Conservation (phyloP, 352 stramenopile genomes). For the Phytopythium ostracodes region DNA sequence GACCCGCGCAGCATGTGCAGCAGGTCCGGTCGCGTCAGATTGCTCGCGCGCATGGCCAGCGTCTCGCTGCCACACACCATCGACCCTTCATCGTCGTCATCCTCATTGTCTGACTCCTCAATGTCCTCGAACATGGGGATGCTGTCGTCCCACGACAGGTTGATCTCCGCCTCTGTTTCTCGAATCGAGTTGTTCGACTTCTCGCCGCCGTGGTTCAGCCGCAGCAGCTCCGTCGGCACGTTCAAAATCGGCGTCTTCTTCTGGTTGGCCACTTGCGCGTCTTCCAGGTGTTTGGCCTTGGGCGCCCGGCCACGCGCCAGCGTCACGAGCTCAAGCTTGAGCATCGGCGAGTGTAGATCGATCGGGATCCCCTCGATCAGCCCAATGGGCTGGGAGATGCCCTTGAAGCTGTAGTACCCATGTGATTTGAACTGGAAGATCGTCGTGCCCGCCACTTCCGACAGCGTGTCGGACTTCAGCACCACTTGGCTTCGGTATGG, state of each 20-base stretch:
- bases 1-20: conserved; percentile 54
- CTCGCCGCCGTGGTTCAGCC: conserved; percentile 57
- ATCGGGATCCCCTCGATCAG: conserved; percentile 80
- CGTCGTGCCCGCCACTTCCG: conserved; percentile 41
- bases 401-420: conserved; percentile 84
- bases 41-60: conserved; percentile 42
- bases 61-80: conserved; percentile 45
- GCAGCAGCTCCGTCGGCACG: conserved; percentile 54
- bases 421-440: conserved; percentile 85
- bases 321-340: conserved; percentile 32
- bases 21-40: conserved; percentile 59
- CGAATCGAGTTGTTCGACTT: conserved; percentile 76
- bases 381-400: conserved; percentile 75
- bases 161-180: conserved; percentile 74
- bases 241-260: conserved; percentile 42
- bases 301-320: conserved; percentile 32
- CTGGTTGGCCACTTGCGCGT: conserved; percentile 35
- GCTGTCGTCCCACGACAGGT: conserved; percentile 66
- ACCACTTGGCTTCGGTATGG: conserved; percentile 35
- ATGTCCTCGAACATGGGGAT: conserved; percentile 74
- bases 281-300: conserved; percentile 66
- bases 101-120: conserved; percentile 28
- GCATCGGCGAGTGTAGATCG: conserved; percentile 44
- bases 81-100: conserved; percentile 29
- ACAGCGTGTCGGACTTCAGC: conserved; percentile 35